These are phyloP conservation scores for Amanita molliuscula DNA, from an alignment of 768 basidiomycete species.

Conservation along the genomic window DNA sequence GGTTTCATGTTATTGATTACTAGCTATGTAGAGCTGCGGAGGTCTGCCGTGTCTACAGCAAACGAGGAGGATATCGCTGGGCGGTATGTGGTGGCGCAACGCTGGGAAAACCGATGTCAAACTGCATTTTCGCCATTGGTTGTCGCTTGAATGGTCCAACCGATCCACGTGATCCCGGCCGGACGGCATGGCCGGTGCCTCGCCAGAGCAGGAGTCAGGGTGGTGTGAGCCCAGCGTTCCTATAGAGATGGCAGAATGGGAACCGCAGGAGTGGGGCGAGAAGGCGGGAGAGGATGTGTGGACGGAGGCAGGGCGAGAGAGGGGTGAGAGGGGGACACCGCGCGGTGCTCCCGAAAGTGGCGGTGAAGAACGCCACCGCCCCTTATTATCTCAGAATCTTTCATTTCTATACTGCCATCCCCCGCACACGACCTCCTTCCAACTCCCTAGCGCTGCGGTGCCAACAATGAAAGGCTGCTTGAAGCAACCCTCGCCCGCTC, in stretches of 20 bases:
- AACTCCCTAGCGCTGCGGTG: no score
- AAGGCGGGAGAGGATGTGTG: neutral
- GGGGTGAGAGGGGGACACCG: no score
- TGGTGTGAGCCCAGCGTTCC: no score
- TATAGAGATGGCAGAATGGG: neutral
- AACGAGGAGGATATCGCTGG: neutral
- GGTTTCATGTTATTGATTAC: neutral
- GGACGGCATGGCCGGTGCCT: neutral
- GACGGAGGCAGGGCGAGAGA: neutral
- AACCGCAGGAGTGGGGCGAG: neutral
- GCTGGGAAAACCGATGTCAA: neutral
- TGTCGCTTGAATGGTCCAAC: neutral
- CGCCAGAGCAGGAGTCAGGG: no score
- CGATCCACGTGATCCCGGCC: neutral
- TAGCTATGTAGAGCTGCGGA: neutral
- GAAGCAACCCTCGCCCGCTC: conserved; percentile 17
- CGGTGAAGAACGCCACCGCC: neutral
- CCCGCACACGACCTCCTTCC: neutral
- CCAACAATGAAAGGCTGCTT: conserved; percentile 27
- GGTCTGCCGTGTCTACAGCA: neutral
- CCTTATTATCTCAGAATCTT: neutral
- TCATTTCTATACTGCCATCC: neutral
- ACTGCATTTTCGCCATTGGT: conserved; percentile 3
- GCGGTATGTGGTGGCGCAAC: neutral
- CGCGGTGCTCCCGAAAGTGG: neutral